Evolutionary conservation across 495 filamentous ascomycete genomes (phyloP), one percentile per base, ranked within the genome.

Genomic region (Tuber calosporum): DNA sequence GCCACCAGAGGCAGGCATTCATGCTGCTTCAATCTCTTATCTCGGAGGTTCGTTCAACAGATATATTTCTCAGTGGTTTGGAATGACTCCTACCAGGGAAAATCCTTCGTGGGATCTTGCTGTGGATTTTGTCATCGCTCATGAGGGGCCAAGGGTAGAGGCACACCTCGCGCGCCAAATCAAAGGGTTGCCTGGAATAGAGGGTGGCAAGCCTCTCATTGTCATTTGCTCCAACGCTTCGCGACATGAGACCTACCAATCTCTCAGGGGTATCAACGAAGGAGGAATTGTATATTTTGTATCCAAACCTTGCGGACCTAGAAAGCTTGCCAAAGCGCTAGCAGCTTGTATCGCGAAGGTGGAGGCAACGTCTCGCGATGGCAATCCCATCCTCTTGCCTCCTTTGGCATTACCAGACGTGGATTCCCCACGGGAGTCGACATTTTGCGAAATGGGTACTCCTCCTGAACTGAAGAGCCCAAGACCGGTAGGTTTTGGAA

Each of bases 301-400:
- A 30, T 84, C 85, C 37, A 86, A 84, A 45, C 87, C 87, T 7
- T 88, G 85, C 73, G 90, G 89, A 0, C 89, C 89, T 22, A 86
- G 90, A 73, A 91, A 91, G 76, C 78, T 91, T 41, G 88, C 88
- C 13, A 89, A 87, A 82, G 86, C 82, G 74, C 85, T 84, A 13
- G 73, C 79, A 43, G 71, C 77, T 37, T 84, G 83, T 74, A 73
- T 84, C 42, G 78, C 84, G 68, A 58, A 78, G 66, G 48, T 80
- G 67, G 74, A 78, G 40, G 40, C 43, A 37, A 15, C 42, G 17
- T 42, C 43, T n/a, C 66, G 38, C 34, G 7, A n/a, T 26, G 17
- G 58, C 6, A 40, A 66, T 69, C 13, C 3, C 26, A 26, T 3
- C 53, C 26, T 4, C 13, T n/a, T 62, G n/a, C 36, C 70, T 66